Conservation (phyloP, 148 eudicot species). For the Suaeda aralocaspica region DNA sequence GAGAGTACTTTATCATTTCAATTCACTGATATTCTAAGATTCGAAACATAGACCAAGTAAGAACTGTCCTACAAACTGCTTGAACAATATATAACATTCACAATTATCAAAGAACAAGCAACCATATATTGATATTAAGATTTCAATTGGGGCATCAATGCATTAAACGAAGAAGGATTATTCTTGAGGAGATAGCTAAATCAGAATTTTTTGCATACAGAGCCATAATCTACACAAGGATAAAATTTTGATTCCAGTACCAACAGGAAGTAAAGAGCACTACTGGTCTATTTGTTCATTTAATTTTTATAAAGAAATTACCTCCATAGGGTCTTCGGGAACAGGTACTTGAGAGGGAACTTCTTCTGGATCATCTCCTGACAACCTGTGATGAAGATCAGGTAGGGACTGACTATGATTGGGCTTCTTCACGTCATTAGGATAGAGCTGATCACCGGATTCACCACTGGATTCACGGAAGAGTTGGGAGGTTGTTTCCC, state of each 20-base stretch:
- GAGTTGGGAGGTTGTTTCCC: conserved; percentile 92
- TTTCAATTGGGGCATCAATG: too few relatives aligned
- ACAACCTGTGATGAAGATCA: conserved; percentile 23
- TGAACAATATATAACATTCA: not conserved
- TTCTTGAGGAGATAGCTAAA: too few relatives aligned
- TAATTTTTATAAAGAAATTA: conserved; percentile 34
- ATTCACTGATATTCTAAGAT: not conserved
- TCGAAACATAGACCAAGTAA: not conserved
- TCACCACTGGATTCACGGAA: conserved; percentile 58
- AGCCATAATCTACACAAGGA: too few relatives aligned
- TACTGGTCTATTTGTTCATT: too few relatives aligned
- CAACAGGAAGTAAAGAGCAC: not conserved
- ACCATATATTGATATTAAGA: too few relatives aligned
- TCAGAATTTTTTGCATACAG: too few relatives aligned
- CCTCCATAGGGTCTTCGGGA: conserved; percentile 76
- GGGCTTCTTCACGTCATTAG: conserved; percentile 49
- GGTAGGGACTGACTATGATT: conserved; percentile 47
- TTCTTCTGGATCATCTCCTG: conserved; percentile 38
- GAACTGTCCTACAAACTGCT: not conserved
- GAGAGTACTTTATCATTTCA: not conserved
- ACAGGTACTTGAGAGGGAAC: conserved; percentile 50
- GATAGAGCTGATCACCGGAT: conserved; percentile 33
- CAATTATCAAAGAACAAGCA: too few relatives aligned
- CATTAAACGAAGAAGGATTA: too few relatives aligned
- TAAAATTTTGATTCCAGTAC: too few relatives aligned